Evolutionary conservation across 371 early-diverging fungal genomes (phyloP).

Genomic region (Catenaria anguillulae): DNA sequence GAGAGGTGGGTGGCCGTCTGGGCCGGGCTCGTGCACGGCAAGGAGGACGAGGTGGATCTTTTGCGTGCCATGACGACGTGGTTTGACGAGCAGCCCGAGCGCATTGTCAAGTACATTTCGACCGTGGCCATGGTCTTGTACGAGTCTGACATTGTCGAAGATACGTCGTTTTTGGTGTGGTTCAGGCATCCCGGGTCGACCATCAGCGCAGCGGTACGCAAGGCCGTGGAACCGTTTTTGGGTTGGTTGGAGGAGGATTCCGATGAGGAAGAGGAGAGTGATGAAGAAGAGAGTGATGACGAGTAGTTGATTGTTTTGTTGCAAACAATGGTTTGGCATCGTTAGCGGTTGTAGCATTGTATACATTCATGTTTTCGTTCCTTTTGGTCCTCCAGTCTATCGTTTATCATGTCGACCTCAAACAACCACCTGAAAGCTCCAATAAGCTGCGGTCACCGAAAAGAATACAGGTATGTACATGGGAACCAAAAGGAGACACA

Average conservation of each 20-base stretch:
- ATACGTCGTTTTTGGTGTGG: constrained; percentile 9
- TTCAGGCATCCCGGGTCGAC: constrained; percentile 10
- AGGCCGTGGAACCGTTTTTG: constrained; percentile 32
- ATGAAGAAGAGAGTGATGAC: constrained; percentile 38
- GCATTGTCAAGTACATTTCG: constrained; percentile 2
- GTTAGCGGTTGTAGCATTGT: too few species aligned
- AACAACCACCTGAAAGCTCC: too few species aligned
- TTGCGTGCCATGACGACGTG: constrained; percentile 41
- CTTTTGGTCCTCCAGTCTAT: too few species aligned
- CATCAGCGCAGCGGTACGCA: neutral
- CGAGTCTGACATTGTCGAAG: constrained; percentile 12
- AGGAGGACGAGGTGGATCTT: constrained; percentile 61
- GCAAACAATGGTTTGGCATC: too few species aligned
- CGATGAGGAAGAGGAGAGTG: constrained; percentile 27
- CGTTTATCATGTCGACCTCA: too few species aligned
- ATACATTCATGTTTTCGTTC: too few species aligned
- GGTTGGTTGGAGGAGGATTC: constrained; percentile 45
- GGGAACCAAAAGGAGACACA: too few species aligned
- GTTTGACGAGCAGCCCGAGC: constrained; percentile 2
- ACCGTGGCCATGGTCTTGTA: constrained; percentile 7
- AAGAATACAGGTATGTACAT: too few species aligned
- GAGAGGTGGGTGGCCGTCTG: constrained; percentile 49
- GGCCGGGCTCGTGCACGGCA: constrained; percentile 49
- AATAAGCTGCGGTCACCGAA: too few species aligned
- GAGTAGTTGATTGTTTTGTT: too few species aligned